These are phyloP conservation scores for Lactarius hatsudake DNA, from an alignment of 768 basidiomycete genomes.

Conservation along the genomic window DNA sequence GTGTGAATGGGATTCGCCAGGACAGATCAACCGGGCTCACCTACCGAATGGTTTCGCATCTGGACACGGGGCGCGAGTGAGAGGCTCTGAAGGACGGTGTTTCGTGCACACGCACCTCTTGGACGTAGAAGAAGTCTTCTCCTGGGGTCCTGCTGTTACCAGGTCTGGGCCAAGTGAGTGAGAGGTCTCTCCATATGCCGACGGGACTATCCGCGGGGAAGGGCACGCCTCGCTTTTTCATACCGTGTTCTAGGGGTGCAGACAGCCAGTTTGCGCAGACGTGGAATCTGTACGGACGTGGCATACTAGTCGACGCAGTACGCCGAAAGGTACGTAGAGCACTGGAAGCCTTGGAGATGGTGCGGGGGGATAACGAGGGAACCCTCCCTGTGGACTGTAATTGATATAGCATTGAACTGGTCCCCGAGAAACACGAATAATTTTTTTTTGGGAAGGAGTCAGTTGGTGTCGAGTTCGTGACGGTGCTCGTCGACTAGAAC, in stretches of 20 bases:
- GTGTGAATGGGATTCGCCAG: conserved; percentile 22
- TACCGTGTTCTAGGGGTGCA: conserved; percentile 51
- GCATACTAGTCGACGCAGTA: conserved; percentile 29
- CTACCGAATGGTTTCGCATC: conserved; percentile 80
- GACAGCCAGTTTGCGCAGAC: conserved; percentile 77
- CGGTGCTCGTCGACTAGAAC: not conserved
- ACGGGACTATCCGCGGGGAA: conserved; percentile 59
- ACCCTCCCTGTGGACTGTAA: not conserved
- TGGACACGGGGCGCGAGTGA: conserved; percentile 31
- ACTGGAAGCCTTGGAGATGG: not conserved
- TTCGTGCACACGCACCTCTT: conserved; percentile 51
- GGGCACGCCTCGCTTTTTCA: conserved; percentile 40
- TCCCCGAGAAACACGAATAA: not conserved
- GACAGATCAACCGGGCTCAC: conserved; percentile 34
- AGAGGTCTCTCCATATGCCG: conserved; percentile 67
- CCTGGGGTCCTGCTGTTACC: conserved; percentile 43
- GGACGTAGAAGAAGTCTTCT: conserved; percentile 66
- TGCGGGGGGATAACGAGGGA: not conserved
- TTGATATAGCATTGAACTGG: not conserved
- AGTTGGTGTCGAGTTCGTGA: not conserved
- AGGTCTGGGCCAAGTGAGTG: conserved; percentile 47
- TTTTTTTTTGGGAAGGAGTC: conserved; percentile 2
- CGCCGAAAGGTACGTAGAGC: conserved; percentile 7
- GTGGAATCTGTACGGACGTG: conserved; percentile 66
- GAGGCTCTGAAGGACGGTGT: not conserved